Evolutionary conservation across 2,329 filamentous ascomycete genomes (phyloP).

Genomic region (Fusarium cicatricum): DNA sequence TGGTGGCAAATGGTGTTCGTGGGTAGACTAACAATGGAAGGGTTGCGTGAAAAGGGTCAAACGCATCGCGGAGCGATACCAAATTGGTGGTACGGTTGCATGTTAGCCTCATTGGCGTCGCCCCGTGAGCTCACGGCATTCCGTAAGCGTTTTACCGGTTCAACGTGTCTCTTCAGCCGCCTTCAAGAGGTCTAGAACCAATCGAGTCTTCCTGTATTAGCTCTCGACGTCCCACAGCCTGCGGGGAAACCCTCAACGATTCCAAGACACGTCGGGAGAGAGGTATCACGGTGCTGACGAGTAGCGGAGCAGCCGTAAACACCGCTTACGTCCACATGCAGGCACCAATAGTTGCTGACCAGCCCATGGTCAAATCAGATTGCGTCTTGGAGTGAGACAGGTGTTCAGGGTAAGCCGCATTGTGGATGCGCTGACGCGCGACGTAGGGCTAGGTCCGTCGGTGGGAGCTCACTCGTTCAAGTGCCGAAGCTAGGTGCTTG

Average conservation of each 20-base stretch:
- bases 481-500: neutral
- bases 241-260: neutral
- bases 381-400: neutral
- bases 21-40: neutral
- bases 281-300: neutral
- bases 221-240: neutral
- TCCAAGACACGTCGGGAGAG: neutral
- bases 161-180: too few relatives aligned
- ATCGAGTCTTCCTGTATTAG: too few relatives aligned
- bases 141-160: too few relatives aligned
- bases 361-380: neutral
- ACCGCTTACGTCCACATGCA: slow-evolving; percentile 2
- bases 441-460: neutral
- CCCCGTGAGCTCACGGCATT: too few relatives aligned
- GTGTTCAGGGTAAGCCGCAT: neutral
- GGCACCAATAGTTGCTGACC: neutral
- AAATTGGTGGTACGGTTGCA: neutral
- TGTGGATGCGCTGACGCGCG: neutral
- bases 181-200: too few relatives aligned
- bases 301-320: neutral
- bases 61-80: neutral
- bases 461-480: neutral
- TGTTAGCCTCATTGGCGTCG: neutral
- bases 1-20: neutral
- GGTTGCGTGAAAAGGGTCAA: neutral